Evolutionary conservation across 179 eudicot species (phyloP).

Genomic region (Carnegiea gigantea): DNA sequence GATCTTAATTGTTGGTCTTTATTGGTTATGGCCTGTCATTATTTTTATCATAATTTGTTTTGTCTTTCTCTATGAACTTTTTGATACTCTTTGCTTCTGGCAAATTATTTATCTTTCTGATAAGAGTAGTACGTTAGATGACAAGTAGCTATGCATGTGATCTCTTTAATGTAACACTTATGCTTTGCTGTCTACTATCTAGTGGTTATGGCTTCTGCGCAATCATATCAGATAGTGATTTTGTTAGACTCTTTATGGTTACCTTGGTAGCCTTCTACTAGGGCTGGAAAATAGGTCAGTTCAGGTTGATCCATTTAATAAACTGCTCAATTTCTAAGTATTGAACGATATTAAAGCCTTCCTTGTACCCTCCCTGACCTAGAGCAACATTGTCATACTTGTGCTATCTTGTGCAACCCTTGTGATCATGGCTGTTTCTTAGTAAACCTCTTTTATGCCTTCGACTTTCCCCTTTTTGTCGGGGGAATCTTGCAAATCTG

Average conservation of each 20-base stretch:
- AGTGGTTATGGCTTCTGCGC: neutral
- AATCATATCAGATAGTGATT: neutral
- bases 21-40: neutral
- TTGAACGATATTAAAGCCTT: too few relatives aligned
- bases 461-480: too few relatives aligned
- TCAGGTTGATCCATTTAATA: too few relatives aligned
- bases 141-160: neutral
- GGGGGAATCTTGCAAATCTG: too few relatives aligned
- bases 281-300: too few relatives aligned
- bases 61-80: neutral
- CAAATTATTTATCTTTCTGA: neutral
- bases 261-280: too few relatives aligned
- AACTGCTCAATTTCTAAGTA: too few relatives aligned
- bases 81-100: neutral
- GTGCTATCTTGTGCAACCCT: too few relatives aligned
- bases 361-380: too few relatives aligned
- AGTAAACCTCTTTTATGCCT: too few relatives aligned
- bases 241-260: neutral
- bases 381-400: too few relatives aligned
- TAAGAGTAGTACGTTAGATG: neutral
- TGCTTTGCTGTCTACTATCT: neutral
- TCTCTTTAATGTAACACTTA: neutral
- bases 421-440: too few relatives aligned
- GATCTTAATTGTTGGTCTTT: neutral
- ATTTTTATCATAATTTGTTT: neutral